phyloP scores from a whole-genome alignment of 306 rosid species.

The Trichosanthes truncata region DNA sequence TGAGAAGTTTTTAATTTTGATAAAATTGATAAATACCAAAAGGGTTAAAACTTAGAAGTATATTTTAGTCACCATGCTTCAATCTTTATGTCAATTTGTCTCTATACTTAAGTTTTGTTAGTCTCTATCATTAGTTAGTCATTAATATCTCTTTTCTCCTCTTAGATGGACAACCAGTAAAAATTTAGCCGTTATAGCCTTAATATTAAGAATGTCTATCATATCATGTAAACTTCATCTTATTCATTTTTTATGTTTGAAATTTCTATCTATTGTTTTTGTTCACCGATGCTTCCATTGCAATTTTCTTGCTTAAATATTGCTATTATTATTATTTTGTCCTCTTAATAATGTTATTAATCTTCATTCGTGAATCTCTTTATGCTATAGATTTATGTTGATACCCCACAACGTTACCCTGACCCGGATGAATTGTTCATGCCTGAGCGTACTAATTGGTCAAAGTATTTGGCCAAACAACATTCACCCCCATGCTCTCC shows the following conservation, averaged over 20 bases:
- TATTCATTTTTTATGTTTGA: not conserved
- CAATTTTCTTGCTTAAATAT: not conserved
- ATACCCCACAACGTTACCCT: not conserved
- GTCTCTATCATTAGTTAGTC: not conserved
- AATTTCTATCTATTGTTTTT: not conserved
- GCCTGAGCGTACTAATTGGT: not conserved
- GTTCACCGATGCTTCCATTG: not conserved
- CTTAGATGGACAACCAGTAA: not conserved
- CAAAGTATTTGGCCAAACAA: not conserved
- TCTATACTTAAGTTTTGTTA: not conserved
- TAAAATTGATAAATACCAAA: not conserved
- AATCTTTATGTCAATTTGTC: too few species aligned
- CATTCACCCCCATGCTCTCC: constrained; percentile 1
- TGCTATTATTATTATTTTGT: not conserved
- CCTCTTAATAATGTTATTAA: not conserved
- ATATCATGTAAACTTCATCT: too few species aligned
- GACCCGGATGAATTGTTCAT: constrained; percentile 6
- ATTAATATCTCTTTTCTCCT: not conserved
- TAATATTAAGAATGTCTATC: too few species aligned
- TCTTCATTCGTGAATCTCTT: not conserved
- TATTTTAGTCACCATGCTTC: not conserved
- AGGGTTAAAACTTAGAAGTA: not conserved
- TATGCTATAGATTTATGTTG: constrained; percentile 1
- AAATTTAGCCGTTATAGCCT: not conserved
- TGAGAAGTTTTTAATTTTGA: not conserved